Percentiles rank a stretch among this genome's conserved stretches.
Conservation (phyloP, 805 yeast genomes). For the Wickerhamiella alocasiicola region DNA sequence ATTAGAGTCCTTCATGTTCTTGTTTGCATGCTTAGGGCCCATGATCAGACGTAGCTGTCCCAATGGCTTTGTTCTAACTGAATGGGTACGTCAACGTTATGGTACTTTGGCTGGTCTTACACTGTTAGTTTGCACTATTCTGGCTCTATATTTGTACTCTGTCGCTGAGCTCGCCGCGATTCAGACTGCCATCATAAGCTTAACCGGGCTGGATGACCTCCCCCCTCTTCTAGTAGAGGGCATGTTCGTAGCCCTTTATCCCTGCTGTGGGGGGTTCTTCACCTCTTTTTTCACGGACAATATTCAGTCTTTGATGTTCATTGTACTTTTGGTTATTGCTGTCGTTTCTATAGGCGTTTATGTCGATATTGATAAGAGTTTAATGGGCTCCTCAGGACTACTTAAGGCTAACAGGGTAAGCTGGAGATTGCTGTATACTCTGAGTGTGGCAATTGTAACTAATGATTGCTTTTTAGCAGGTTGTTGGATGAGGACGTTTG, state of each 20-base stretch:
- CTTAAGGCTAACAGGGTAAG: conserved; percentile 59
- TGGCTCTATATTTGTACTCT: conserved; percentile 78
- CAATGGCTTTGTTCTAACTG: conserved; percentile 80
- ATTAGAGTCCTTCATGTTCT: no score
- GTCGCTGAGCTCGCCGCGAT: conserved; percentile 77
- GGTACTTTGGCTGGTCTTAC: conserved; percentile 64
- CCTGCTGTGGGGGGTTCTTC: conserved; percentile 78
- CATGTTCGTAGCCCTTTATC: conserved; percentile 75
- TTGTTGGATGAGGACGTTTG: conserved; percentile 90
- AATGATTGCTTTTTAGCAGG: conserved; percentile 86
- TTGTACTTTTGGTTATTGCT: conserved; percentile 55
- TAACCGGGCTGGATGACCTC: conserved; percentile 67
- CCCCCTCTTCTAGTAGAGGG: conserved; percentile 78
- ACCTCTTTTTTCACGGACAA: conserved; percentile 82
- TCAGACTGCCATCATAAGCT: conserved; percentile 57
- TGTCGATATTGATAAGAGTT: conserved; percentile 44
- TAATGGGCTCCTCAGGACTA: conserved; percentile 52
- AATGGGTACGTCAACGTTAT: conserved; percentile 78
- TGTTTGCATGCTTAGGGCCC: conserved; percentile 80
- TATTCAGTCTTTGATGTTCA: conserved; percentile 64
- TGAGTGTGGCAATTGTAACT: conserved; percentile 76
- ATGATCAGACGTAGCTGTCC: conserved; percentile 67
- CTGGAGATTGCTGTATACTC: conserved; percentile 82
- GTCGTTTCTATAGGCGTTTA: conserved; percentile 68
- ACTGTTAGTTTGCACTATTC: conserved; percentile 65